These are phyloP conservation scores for Chenopodium quinoa DNA, from an alignment of 148 eudicot species.

Conservation along the genomic window DNA sequence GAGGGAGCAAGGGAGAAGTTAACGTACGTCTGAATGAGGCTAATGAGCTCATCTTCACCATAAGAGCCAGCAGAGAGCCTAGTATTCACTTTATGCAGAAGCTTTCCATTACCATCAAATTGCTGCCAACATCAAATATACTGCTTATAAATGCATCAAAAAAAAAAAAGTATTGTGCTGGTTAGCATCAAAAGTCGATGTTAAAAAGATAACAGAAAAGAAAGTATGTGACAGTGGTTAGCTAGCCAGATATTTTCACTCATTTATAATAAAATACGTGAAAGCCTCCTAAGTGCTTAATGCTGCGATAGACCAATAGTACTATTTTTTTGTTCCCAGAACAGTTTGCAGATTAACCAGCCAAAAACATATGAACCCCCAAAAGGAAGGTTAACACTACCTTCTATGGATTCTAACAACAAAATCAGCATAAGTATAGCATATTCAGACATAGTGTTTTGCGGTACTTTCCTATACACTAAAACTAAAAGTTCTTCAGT, in stretches of 20 bases:
- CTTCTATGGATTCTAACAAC: neutral
- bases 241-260: neutral
- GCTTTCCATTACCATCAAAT: conserved; percentile 75
- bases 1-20: conserved; percentile 11
- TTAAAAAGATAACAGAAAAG: neutral
- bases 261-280: neutral
- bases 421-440: neutral
- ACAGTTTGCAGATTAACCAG: neutral
- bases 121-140: conserved; percentile 51
- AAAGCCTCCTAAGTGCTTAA: neutral
- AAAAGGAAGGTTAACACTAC: neutral
- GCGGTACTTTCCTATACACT: neutral
- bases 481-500: neutral
- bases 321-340: neutral
- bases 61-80: conserved; percentile 72
- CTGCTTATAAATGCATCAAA: conserved; percentile 9
- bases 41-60: conserved; percentile 82
- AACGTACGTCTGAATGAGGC: conserved; percentile 86
- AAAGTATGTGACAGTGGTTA: neutral
- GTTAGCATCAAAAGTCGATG: neutral
- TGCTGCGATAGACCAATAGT: neutral
- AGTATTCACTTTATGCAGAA: conserved; percentile 64
- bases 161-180: neutral
- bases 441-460: neutral
- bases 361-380: neutral